These are phyloP conservation scores for Furcasterigmium sp. DNA, from an alignment of 2,329 filamentous ascomycete species.

Conservation along the genomic window DNA sequence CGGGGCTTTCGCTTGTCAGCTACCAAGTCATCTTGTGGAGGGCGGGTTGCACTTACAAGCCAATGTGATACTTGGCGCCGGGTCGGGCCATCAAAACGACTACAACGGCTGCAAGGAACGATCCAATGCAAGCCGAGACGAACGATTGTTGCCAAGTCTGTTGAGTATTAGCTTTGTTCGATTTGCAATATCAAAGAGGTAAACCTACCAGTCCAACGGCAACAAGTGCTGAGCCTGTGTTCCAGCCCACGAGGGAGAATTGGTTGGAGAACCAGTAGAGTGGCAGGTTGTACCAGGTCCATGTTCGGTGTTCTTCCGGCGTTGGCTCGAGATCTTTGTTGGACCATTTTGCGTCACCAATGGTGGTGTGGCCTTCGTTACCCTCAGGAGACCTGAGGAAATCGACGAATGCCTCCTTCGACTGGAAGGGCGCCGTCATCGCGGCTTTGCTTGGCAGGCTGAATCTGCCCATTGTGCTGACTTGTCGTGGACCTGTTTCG, in stretches of 20 bases:
- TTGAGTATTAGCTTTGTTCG: neutral
- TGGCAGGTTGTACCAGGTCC: constrained; percentile 20
- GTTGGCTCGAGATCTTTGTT: constrained; percentile 24
- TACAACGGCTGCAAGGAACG: constrained; percentile 16
- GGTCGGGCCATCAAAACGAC: constrained; percentile 20
- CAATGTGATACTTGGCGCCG: constrained; percentile 19
- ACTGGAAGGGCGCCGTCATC: constrained; percentile 17
- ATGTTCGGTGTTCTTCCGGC: constrained; percentile 18
- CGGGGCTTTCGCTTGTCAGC: constrained; percentile 16
- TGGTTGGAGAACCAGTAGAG: constrained; percentile 22
- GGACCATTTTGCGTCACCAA: constrained; percentile 20
- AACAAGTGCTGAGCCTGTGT: constrained; percentile 19
- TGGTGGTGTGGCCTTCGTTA: constrained; percentile 9
- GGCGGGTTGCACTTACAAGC: constrained; percentile 12
- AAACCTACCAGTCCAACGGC: constrained; percentile 17
- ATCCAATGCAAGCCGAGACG: constrained; percentile 17
- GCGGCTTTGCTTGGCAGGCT: constrained; percentile 6
- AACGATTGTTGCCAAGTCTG: constrained; percentile 21
- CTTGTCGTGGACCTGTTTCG: no score
- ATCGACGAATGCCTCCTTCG: constrained; percentile 15
- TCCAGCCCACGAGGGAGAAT: constrained; percentile 22
- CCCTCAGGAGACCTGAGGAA: constrained; percentile 15
- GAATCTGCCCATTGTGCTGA: constrained; percentile 6
- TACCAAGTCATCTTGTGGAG: accelerated
- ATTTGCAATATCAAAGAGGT: no score